Evolutionary conservation across 768 basidiomycete species (phyloP).

Genomic region (Tremella mesenterica): DNA sequence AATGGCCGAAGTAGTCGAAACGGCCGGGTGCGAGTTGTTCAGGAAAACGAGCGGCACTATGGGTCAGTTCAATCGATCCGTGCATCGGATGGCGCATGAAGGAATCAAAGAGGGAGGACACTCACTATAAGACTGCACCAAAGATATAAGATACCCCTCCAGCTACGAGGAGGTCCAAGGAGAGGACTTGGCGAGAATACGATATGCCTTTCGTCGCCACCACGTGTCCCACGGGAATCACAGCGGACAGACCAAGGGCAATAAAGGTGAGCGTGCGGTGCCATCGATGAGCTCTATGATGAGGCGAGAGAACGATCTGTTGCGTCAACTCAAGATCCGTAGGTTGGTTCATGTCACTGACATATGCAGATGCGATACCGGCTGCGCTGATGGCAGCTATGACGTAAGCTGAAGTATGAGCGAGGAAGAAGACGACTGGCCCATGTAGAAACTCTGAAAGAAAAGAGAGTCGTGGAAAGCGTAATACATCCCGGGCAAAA

Average conservation of each 20-base stretch:
- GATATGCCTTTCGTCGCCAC: slow-evolving; percentile 54
- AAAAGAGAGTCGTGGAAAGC: slow-evolving; percentile 47
- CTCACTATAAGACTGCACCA: slow-evolving; percentile 77
- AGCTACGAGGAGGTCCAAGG: slow-evolving; percentile 60
- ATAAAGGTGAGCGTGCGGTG: slow-evolving; percentile 73
- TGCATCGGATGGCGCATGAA: background rate
- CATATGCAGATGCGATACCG: slow-evolving; percentile 23
- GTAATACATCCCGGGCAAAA: slow-evolving; percentile 67
- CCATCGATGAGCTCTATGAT: slow-evolving; percentile 65
- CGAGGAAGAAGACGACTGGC: slow-evolving; percentile 12
- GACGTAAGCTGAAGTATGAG: slow-evolving; percentile 8
- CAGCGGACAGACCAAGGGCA: slow-evolving; percentile 60
- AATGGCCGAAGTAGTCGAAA: slow-evolving; percentile 70
- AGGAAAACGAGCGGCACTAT: slow-evolving; percentile 72
- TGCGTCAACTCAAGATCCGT: slow-evolving; percentile 46
- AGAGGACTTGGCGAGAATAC: slow-evolving; percentile 56
- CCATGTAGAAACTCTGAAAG: slow-evolving; percentile 24
- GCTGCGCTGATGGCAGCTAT: slow-evolving; percentile 6
- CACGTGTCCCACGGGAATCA: slow-evolving; percentile 63
- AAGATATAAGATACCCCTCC: slow-evolving; percentile 67
- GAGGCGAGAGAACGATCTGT: slow-evolving; percentile 69
- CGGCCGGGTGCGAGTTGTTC: slow-evolving; percentile 65
- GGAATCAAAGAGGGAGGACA: background rate
- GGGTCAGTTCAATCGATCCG: background rate
- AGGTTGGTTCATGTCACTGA: slow-evolving; percentile 8